These are phyloP conservation scores for Ceratobasidium sp. DNA, from an alignment of 1,284 basidiomycete species.

Conservation along the genomic window DNA sequence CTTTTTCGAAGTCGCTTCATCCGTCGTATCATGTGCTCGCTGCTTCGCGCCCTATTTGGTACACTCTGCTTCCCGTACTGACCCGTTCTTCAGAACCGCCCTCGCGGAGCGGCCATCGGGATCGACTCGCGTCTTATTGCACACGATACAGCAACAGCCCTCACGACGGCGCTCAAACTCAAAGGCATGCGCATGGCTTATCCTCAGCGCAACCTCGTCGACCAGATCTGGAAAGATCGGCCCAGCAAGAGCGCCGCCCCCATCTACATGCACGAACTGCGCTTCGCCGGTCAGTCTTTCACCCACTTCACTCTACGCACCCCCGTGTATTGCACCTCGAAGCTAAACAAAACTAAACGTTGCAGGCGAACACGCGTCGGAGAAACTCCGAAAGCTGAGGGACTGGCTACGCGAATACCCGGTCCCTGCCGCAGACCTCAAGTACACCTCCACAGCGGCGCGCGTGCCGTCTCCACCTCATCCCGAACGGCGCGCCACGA, in stretches of 20 bases:
- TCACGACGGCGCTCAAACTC: conserved; percentile 69
- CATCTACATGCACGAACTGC: conserved; percentile 79
- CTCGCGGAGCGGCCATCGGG: conserved; percentile 75
- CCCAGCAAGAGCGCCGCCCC: conserved; percentile 75
- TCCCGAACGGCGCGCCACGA: not conserved
- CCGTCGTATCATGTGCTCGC: not conserved
- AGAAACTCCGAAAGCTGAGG: conserved; percentile 54
- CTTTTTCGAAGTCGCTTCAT: not conserved
- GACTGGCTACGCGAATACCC: conserved; percentile 33
- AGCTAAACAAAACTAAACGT: too few relatives aligned
- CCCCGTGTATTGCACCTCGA: too few relatives aligned
- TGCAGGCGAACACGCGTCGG: conserved; percentile 47
- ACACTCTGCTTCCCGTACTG: conserved; percentile 44
- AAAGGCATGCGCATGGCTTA: conserved; percentile 59
- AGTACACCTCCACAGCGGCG: conserved; percentile 9
- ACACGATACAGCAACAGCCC: conserved; percentile 70
- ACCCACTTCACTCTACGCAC: too few relatives aligned
- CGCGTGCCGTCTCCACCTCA: not conserved
- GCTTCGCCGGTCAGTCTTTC: conserved; percentile 78
- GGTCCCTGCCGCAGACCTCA: conserved; percentile 26
- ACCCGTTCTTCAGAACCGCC: conserved; percentile 64
- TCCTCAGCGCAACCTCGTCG: conserved; percentile 86
- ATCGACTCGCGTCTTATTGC: conserved; percentile 91
- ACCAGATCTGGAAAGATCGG: conserved; percentile 84
- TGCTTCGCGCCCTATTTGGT: conserved; percentile 47